phyloP scores from a whole-genome alignment of 1,139 yeast species.

The Torulaspora pretoriensis region DNA sequence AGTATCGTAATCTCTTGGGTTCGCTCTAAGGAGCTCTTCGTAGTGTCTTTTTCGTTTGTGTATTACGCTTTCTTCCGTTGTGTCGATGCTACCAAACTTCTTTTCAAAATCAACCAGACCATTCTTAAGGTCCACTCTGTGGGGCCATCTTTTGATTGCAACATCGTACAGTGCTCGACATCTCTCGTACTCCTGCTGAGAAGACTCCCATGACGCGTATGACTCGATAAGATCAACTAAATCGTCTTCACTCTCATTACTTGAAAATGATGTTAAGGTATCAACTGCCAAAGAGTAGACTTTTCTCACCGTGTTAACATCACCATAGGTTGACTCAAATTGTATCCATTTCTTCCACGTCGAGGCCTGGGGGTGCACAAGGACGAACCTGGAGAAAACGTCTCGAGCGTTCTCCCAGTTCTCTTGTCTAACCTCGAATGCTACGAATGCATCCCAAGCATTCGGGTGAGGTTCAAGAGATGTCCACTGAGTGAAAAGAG shows the following conservation, averaged over 20 bases:
- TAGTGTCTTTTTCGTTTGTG: slow-evolving; percentile 54
- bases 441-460: slow-evolving; percentile 71
- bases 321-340: slow-evolving; percentile 57
- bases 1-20: slow-evolving; percentile 61
- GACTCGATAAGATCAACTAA: slow-evolving; percentile 38
- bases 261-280: slow-evolving; percentile 37
- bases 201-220: slow-evolving; percentile 76
- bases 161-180: slow-evolving; percentile 58
- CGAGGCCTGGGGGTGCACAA: slow-evolving; percentile 47
- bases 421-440: slow-evolving; percentile 60
- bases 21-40: slow-evolving; percentile 44
- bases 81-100: slow-evolving; percentile 53
- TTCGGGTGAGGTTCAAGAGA: slow-evolving; percentile 60
- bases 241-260: slow-evolving; percentile 37
- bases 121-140: slow-evolving; percentile 43
- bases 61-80: slow-evolving; percentile 50
- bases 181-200: slow-evolving; percentile 59
- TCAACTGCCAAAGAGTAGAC: slow-evolving; percentile 70
- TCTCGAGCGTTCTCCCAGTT: slow-evolving; percentile 55
- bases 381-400: slow-evolving; percentile 54
- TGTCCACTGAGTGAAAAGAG: slow-evolving; percentile 76
- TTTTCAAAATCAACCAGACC: slow-evolving; percentile 60
- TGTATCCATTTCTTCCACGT: slow-evolving; percentile 66
- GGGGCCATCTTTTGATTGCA: slow-evolving; percentile 41
- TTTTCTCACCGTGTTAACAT: slow-evolving; percentile 47